Evolutionary conservation across 441 rosid genomes (phyloP).

Genomic region (Monsonia emarginata): DNA sequence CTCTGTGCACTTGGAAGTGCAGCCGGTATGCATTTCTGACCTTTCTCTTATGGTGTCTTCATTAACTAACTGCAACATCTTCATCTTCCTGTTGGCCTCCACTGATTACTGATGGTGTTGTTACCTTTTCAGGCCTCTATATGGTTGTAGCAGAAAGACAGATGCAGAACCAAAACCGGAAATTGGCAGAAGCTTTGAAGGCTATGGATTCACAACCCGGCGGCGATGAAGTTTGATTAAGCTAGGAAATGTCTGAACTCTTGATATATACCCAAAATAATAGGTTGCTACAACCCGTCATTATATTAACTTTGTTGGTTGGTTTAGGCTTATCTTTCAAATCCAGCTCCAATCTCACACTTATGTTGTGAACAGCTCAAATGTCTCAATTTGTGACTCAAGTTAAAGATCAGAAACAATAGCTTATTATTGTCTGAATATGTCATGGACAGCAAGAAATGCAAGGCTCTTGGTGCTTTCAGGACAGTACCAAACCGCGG

Average conservation of each 20-base stretch:
- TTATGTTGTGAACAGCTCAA: too few species aligned
- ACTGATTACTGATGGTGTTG: background rate
- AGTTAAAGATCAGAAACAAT: too few species aligned
- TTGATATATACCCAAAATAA: background rate
- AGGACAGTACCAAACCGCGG: too few species aligned
- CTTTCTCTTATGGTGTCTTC: constrained; percentile 2
- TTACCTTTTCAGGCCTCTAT: constrained; percentile 45
- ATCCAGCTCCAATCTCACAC: too few species aligned
- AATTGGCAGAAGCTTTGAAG: constrained; percentile 53
- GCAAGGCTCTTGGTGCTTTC: background rate
- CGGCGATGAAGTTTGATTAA: constrained; percentile 32
- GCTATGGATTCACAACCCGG: constrained; percentile 43
- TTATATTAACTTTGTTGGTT: background rate
- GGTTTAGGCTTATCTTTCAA: background rate
- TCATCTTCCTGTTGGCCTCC: background rate
- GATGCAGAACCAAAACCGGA: constrained; percentile 51
- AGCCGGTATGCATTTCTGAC: constrained; percentile 28
- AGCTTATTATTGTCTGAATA: background rate
- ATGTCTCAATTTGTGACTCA: too few species aligned
- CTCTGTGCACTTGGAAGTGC: constrained; percentile 77
- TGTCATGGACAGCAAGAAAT: background rate
- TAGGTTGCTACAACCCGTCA: constrained; percentile 2
- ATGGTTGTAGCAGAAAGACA: constrained; percentile 82
- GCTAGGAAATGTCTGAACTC: constrained; percentile 5
- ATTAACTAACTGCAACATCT: background rate